phyloP scores from a whole-genome alignment of 148 eudicot species.

The Rhododendron henanense region DNA sequence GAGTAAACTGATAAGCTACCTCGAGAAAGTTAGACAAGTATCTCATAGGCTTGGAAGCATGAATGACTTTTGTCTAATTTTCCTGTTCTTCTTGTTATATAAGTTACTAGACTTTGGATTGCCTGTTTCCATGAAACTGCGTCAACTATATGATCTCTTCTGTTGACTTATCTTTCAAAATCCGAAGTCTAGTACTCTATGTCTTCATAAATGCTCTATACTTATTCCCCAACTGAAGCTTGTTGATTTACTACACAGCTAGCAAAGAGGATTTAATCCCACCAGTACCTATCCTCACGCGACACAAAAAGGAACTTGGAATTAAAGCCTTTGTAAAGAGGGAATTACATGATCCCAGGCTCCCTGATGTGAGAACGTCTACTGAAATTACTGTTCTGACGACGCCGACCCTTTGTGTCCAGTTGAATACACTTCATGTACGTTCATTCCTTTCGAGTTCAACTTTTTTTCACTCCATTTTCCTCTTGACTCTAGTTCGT shows the following conservation, averaged over 20 bases:
- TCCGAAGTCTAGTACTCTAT: background rate
- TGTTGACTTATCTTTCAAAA: background rate
- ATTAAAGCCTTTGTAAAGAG: slow-evolving; percentile 89
- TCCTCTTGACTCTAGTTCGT: background rate
- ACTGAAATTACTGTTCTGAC: slow-evolving; percentile 68
- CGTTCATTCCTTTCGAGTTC: slow-evolving; percentile 26
- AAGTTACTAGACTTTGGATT: background rate
- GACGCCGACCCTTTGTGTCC: slow-evolving; percentile 82
- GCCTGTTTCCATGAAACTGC: background rate
- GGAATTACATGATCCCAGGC: slow-evolving; percentile 61
- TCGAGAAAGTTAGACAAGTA: background rate
- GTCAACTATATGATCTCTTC: background rate
- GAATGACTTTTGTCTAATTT: background rate
- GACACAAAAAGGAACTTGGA: slow-evolving; percentile 80
- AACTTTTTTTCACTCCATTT: slow-evolving; percentile 5
- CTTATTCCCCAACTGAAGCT: slow-evolving; percentile 10
- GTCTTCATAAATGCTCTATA: background rate
- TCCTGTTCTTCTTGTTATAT: background rate
- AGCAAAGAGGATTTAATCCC: slow-evolving; percentile 89
- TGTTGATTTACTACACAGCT: slow-evolving; percentile 40
- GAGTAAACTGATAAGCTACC: background rate
- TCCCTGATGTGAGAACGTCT: slow-evolving; percentile 74
- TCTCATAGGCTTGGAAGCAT: background rate
- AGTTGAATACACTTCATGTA: slow-evolving; percentile 88
- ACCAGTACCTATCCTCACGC: slow-evolving; percentile 86